Evolutionary conservation across 192 early-diverging fungal genomes (phyloP), one percentile per base, ranked within the genome.

Genomic region (Piromyces finnis): DNA sequence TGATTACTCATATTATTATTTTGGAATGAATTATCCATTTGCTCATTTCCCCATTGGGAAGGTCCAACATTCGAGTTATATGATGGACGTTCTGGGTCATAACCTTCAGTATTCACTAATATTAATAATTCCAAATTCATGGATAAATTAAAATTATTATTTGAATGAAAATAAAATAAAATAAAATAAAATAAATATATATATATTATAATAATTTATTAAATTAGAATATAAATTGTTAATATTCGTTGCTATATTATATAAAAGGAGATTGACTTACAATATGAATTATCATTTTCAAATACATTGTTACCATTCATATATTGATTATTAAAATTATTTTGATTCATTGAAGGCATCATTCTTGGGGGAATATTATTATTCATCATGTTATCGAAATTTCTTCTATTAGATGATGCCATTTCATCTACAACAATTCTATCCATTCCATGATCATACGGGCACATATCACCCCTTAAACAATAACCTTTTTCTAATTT

Each of bases 391-490:
- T 68, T 68, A 68, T 68, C 26, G 22, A n/a, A n/a, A n/a, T 68
- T 68, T n/a, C 51, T n/a, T 51, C 41, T 17, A 51, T 51, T 51
- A 3, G 41, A 51, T 22, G 41, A 51, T 51, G 41, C 2, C 51
- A 68, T n/a, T 68, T 90, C 88, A 79, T 92, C 92, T 0, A 93
- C 84, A 39, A 93, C 86, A 39, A 92, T 94, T 79, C 87, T 85
- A 83, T 92, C 90, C 28, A 86, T 84, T 9, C 91, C 89, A 81
- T 95, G 94, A 84, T 94, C 92, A 82, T 87, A 95, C 0, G 90
- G 92, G 80, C 94, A 95, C 77, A 88, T 82, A 37, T 94, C 91
- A n/a, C 94, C 94, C 77, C 93, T 90, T 82, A 93, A 86, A 82
- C 94, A 95, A 79, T 86, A 91, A 32, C 94, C 94, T 80, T 89